These are phyloP conservation scores for Wallacemonas collosoma DNA, from an alignment of 208 protist species.

Conservation along the genomic window DNA sequence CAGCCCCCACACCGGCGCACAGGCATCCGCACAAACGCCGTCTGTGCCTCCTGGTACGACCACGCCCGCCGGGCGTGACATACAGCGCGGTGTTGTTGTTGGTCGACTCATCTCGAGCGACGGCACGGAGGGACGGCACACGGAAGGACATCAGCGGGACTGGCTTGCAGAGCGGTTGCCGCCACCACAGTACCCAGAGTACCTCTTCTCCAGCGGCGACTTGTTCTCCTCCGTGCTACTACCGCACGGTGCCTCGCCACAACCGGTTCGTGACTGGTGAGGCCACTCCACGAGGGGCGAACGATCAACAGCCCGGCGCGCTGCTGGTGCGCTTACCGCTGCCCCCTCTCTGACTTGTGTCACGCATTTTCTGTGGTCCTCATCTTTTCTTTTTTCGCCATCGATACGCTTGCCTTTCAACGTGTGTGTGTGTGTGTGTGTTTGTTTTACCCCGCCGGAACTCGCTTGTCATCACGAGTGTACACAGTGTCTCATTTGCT, in stretches of 20 bases:
- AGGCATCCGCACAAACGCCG: background rate
- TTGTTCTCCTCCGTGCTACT: background rate
- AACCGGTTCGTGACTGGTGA: too few species aligned
- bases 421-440: too few species aligned
- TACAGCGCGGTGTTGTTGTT: background rate
- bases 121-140: background rate
- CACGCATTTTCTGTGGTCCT: too few species aligned
- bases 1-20: background rate
- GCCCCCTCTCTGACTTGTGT: too few species aligned
- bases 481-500: too few species aligned
- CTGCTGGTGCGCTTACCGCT: too few species aligned
- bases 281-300: too few species aligned
- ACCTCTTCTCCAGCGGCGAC: constrained; percentile 10
- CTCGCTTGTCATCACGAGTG: too few species aligned
- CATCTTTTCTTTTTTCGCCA: constrained; percentile 3
- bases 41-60: background rate
- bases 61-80: background rate
- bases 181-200: constrained; percentile 10
- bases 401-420: background rate
- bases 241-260: too few species aligned
- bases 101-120: background rate
- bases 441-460: too few species aligned
- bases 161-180: background rate
- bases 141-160: background rate
- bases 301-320: too few species aligned